Percentiles rank a stretch among this genome's conserved stretches.
phyloP scores from a whole-genome alignment of 306 rosid species.

The Cicer pinnatifidum region DNA sequence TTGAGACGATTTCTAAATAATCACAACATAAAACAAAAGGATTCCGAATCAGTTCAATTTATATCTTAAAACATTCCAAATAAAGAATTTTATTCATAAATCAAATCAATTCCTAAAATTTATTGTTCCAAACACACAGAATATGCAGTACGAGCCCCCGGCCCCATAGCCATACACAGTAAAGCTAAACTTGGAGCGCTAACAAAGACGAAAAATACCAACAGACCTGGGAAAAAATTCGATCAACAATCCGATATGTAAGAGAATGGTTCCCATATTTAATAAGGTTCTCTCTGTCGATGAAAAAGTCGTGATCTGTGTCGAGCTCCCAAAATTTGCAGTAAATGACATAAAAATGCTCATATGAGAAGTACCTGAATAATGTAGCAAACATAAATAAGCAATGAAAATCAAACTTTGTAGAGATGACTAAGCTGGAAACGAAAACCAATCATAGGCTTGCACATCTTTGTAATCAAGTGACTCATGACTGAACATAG shows the following conservation, averaged over 20 bases:
- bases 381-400: conserved; percentile 29
- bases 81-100: conserved; percentile 22
- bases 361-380: conserved; percentile 89
- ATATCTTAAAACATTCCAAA: conserved; percentile 25
- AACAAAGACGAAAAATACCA: conserved; percentile 32
- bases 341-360: conserved; percentile 97
- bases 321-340: conserved; percentile 99
- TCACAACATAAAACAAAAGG: conserved; percentile 4
- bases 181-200: conserved; percentile 27
- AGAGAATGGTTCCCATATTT: conserved; percentile 99
- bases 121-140: conserved; percentile 22
- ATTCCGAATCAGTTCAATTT: conserved; percentile 15
- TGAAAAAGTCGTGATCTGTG: conserved; percentile 94
- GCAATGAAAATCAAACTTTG: background rate
- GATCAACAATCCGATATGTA: conserved; percentile 98
- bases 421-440: conserved; percentile 10
- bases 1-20: conserved; percentile 24
- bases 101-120: conserved; percentile 19
- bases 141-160: conserved; percentile 3
- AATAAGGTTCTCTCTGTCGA: conserved; percentile 97
- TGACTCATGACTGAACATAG: conserved; percentile 31
- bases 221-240: conserved; percentile 99
- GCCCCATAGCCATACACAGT: background rate
- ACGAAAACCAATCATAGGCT: conserved; percentile 17
- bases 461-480: conserved; percentile 35